Base-by-base conservation (phyloP, 495 filamentous ascomycete genomes). In the Aspergillus sclerotioniger region DNA sequence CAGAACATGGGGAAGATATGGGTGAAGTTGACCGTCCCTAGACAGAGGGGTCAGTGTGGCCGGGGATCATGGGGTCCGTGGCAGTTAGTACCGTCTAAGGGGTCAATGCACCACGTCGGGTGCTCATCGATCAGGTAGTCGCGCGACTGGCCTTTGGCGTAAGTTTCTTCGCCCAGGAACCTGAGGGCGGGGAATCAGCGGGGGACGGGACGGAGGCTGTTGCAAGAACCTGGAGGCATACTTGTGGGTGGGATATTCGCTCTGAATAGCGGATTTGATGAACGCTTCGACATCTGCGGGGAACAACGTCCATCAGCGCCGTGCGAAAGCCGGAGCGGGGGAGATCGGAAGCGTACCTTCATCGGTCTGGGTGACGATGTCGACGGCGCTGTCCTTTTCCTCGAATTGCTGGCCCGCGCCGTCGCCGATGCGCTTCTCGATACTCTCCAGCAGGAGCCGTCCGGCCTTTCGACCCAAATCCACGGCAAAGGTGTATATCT, bases 1-100 rank as follows among this genome's bases (percentile, higher is more conserved):
- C 86, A 90, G 74, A 87, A 88, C 84, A 88, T 86, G 49, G 85
- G 87, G 70, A 88, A 87, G 12, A 87, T 71, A 67, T 90, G 86
- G 13, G 83, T 88, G 70, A 86, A 89, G 71, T 89, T 89, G 53
- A 89, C 85, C 13, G 87, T 90, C 61, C 74, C 74, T 74, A 17
- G 19, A 28, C 6, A 0, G 28, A 3, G 19, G 35, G 50, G 1
- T 56, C 16, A 31, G n/a, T 21, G 20, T 3, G 47, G 8, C 43
- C 17, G 2, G 1, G 4, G 6, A 19, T 8, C 17, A 13, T 15
- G 37, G 2, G 19, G 8, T 12, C 35, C 8, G n/a, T 10, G 19
- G 32, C 13, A 52, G 21, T 47, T 48, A 10, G 0, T 70, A 63
- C 86, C 86, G 59, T 90, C 85, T 44, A 88, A 69, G 7, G 86